Conservation (phyloP, 306 rosid species). For the Sphenostylis stenocarpa region DNA sequence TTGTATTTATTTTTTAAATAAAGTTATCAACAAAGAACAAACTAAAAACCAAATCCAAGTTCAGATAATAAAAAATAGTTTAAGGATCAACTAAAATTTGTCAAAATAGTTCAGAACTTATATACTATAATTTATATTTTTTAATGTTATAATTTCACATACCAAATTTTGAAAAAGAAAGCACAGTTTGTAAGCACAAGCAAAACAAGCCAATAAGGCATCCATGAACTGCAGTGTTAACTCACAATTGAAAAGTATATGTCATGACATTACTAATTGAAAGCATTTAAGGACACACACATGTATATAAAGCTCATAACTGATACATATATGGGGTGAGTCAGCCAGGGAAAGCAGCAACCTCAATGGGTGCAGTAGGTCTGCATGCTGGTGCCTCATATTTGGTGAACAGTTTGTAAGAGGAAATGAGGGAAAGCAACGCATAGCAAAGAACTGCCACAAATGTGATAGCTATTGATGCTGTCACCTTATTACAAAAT, state of each 20-base stretch:
- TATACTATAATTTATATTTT: too few species aligned
- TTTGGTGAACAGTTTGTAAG: conserved; percentile 77
- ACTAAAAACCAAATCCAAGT: too few species aligned
- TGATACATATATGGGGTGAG: neutral
- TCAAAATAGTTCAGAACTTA: too few species aligned
- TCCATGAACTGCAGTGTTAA: neutral
- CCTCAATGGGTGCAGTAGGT: conserved; percentile 39
- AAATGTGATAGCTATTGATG: conserved; percentile 60
- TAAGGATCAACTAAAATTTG: too few species aligned
- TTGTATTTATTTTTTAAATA: too few species aligned
- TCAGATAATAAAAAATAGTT: too few species aligned
- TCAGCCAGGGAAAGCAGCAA: conserved; percentile 44
- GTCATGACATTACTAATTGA: neutral
- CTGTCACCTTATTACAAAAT: conserved; percentile 68
- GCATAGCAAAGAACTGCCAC: conserved; percentile 57
- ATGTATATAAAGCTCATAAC: neutral
- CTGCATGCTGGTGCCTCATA: conserved; percentile 51
- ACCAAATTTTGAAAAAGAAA: too few species aligned
- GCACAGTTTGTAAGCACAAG: neutral
- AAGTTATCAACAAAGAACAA: too few species aligned
- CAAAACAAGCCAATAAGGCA: neutral
- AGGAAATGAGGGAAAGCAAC: conserved; percentile 67
- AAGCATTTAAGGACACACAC: neutral
- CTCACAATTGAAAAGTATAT: neutral
- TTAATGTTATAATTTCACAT: too few species aligned